Percentiles rank a stretch among this genome's conserved stretches.
Conservation (phyloP, 805 yeast species). For the Yarrowia sp. region DNA sequence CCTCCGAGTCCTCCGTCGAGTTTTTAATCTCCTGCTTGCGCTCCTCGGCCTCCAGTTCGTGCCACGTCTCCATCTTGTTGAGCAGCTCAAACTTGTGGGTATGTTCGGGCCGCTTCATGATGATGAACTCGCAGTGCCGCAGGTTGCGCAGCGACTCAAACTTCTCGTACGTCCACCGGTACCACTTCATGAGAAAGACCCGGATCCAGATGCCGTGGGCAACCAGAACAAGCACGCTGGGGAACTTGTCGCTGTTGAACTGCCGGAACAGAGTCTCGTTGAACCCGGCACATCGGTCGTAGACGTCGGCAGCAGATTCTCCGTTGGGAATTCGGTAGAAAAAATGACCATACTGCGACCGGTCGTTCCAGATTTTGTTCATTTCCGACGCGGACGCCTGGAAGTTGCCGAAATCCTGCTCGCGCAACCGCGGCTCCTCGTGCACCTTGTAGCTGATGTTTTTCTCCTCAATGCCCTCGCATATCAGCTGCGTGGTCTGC, state of each 20-base stretch:
- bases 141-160: conserved; percentile 84
- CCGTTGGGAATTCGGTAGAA: conserved; percentile 92
- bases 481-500: conserved; percentile 78
- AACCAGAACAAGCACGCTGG: conserved; percentile 82
- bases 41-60: conserved; percentile 52
- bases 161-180: conserved; percentile 87
- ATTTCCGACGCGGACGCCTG: conserved; percentile 74
- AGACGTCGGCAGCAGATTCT: conserved; percentile 95
- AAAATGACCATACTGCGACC: conserved; percentile 87
- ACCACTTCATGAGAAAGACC: conserved; percentile 94
- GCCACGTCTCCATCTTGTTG: conserved; percentile 77
- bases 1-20: conserved; percentile 35
- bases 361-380: conserved; percentile 81
- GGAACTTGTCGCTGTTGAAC: conserved; percentile 70
- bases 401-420: conserved; percentile 94
- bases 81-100: conserved; percentile 59
- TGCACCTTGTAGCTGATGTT: conserved; percentile 61
- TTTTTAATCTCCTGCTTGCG: conserved; percentile 30
- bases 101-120: conserved; percentile 68
- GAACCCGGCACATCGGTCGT: conserved; percentile 87
- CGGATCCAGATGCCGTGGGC: conserved; percentile 96
- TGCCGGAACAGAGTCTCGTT: conserved; percentile 86
- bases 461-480: conserved; percentile 57
- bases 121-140: conserved; percentile 81
- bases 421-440: conserved; percentile 92